Evolutionary conservation across 2,329 filamentous ascomycete species (phyloP), one percentile per base, ranked within the genome.

Genomic region (Curvularia sp.): DNA sequence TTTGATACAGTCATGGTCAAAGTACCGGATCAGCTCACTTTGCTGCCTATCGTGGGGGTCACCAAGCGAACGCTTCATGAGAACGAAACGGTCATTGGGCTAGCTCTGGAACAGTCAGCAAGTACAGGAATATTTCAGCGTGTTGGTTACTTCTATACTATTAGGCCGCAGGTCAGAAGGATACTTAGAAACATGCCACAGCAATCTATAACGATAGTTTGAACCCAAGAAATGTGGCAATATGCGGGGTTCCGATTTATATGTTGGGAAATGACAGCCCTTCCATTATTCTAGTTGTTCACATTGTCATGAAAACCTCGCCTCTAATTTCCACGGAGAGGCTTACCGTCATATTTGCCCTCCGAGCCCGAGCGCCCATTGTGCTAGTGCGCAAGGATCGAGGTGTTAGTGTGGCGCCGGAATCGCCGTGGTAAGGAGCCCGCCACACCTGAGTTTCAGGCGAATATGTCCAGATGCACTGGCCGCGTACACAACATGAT

Each of bases 131-230:
- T 27, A 2, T 55, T 49, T 10, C 19, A 1, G 4, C 45, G 52
- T 6, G 34, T 59, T 10, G 52, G 49, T 10, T 23, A 55, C 3
- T 53, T 55, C 18, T 32, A 50, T 12, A 53, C 49, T 1, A 42
- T 21, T 2, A 52, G 38, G 19, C 7, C 25, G 5, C 43, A 46
- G 10, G 39, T 56, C 3, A 23, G 43, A 18, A 45, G 32, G 5
- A 34, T 61, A 13, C 50, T 61, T 23, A 34, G 23, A 5, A 61
- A 55, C 12, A 55, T 55, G 51, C 50, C 57, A 5, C 21, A 28
- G 18, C 34, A 12, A 18, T 51, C 49, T 15, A 2, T 55, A 6
- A 47, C 34, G 6, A 50, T 57, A n/a, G 28, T 36, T 1, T 50
- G 12, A 53, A 30, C 2, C 13, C n/a, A 12, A 18, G 5, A 5